Evolutionary conservation across 495 filamentous ascomycete genomes (phyloP), one percentile per base, ranked within the genome.

Genomic region (Aspergillus funiculosus): DNA sequence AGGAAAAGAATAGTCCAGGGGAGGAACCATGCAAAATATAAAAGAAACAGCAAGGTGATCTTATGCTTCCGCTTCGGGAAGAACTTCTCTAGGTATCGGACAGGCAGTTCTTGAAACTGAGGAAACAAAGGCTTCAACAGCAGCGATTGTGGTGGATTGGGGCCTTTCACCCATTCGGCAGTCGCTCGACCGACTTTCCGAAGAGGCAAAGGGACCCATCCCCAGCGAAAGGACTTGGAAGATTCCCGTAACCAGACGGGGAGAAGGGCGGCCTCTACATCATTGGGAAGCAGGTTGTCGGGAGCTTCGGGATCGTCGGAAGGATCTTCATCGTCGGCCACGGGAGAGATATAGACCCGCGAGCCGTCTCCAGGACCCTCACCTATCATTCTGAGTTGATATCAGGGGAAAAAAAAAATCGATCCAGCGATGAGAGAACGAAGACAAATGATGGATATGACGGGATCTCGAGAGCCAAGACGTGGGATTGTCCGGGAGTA

Each of bases 101-200:
- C 70, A 0, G 87, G 88, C 25, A 78, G 71, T 59, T 82, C 75
- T 56, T 94, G 88, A 1, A 86, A 57, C 7, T 52, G 56, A 5
- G 86, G 85, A 39, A 89, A 81, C 13, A 87, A 59, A 0, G 88
- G 86, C 27, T 72, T 64, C 54, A 94, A 84, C 20, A 74, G 74
- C 55, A 81, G 77, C 37, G 72, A 70, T 35, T 72, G 74, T 5
- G 86, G 80, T 15, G 75, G 76, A 46, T 79, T 60, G 0, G 88
- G 88, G 0, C 88, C 88, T 51, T 75, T 73, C n/a, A 82, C 65
- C 86, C 87, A 94, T 31, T 66, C 66, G 30, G 65, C 72, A 11
- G 71, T 64, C 8, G 72, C 66, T 39, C 74, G 63, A 32, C 62
- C 72, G 28, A 61, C 67, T 32, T 75, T 73, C 34, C 74, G 55